A percentile compares a stretch with the other conserved stretches of the same genome.
These are phyloP conservation scores for Cercospora sesami DNA, from an alignment of 2,329 filamentous ascomycete species.

Conservation along the genomic window DNA sequence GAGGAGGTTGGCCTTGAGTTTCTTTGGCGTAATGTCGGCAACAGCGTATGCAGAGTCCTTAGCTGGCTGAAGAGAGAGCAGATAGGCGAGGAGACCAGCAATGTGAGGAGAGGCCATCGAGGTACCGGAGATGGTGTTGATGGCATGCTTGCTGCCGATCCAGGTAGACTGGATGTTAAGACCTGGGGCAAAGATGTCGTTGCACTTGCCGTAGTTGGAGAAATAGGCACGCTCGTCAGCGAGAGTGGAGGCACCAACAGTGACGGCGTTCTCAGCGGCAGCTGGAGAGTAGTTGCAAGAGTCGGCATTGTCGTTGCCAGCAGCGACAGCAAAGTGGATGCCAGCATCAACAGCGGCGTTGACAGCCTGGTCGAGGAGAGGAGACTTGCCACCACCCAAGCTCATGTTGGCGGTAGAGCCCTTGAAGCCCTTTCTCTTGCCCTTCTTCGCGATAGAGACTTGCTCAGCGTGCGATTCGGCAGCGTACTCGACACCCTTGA, in stretches of 20 bases:
- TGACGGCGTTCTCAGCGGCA: conserved; percentile 86
- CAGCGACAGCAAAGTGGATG: conserved; percentile 96
- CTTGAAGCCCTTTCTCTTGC: conserved; percentile 96
- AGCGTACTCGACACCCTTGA: conserved; percentile 96
- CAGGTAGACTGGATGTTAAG: conserved; percentile 97
- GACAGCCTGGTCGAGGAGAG: conserved; percentile 84
- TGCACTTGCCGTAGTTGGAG: conserved; percentile 99
- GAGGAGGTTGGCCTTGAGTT: conserved; percentile 89
- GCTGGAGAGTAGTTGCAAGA: conserved; percentile 99
- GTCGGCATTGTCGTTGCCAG: conserved; percentile 95
- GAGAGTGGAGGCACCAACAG: conserved; percentile 91
- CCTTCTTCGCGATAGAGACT: conserved; percentile 74
- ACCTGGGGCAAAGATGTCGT: conserved; percentile 91
- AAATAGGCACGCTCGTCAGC: conserved; percentile 98
- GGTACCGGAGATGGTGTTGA: conserved; percentile 99
- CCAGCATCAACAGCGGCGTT: conserved; percentile 90
- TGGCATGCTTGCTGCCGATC: conserved; percentile 93
- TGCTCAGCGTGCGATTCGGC: conserved; percentile 76
- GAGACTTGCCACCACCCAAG: conserved; percentile 94
- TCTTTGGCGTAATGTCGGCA: conserved; percentile 83
- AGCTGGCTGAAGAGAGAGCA: conserved; percentile 91
- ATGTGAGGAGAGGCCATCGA: conserved; percentile 99
- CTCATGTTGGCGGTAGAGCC: conserved; percentile 99
- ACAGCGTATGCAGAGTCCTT: conserved; percentile 89
- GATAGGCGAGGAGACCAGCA: conserved; percentile 93